Base-by-base conservation (phyloP, 352 stramenopile genomes). In the Phytophthora pseudosyringae region DNA sequence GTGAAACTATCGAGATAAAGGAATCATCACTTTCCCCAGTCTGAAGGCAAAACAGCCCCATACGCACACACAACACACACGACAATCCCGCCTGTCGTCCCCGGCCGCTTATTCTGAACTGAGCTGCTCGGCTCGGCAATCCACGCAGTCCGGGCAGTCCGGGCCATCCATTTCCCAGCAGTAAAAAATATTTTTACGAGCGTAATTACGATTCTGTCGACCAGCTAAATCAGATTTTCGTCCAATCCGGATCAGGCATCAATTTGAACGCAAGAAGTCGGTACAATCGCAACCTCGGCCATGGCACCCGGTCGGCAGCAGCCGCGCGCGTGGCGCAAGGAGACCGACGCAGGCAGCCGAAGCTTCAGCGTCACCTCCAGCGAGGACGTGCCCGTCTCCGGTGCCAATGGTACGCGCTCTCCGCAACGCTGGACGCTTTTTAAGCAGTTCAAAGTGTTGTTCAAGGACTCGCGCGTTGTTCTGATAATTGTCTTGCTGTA, bases 1-100 rank as follows among this genome's bases (percentile, higher is more conserved):
- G 84, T 95, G 86, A 94, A 91, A 86, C 28, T 75, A 72, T 93
- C 80, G 84, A 93, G 85, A 90, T 88, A 86, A 84, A 62, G 74
- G 74, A 75, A 81, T 95, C 86, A 95, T 93, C 79, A 89, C 90
- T 73, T 83, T 94, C 78, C 83, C 67, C 70, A 81, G 59, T 57
- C 57, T 59, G 7, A 67, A 60, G 29, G 31, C 46, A 38, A 64
- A 31, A 58, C 2, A 40, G 9, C 12, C 35, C 12, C 21, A 70
- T 10, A 49, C 29, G 64, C 6, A 56, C 11, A 54, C 36, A 38
- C 21, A 41, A 54, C 28, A 44, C n/a, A 47, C 32, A 59, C 7
- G 15, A 3, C 21, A 2, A 21, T 21, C 21, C 1, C 21, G n/a
- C 0, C 16, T 7, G 7, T 15, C n/a, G 10, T 32, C 6, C 40